Conservation (phyloP, 148 eudicot species). For the Cornus controversa region DNA sequence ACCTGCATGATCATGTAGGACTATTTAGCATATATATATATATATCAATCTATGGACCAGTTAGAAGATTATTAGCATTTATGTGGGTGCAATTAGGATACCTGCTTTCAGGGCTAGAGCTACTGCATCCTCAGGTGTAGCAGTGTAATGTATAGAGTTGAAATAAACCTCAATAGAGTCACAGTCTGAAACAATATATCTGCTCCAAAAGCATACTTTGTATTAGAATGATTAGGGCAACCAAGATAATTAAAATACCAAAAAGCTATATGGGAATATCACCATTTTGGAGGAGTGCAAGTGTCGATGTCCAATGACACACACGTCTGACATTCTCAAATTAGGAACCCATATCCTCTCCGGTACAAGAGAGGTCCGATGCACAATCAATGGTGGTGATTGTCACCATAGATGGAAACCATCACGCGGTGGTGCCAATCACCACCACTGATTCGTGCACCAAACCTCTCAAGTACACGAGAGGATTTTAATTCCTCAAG, state of each 20-base stretch:
- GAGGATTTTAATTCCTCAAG: too few species aligned
- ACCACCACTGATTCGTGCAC: too few species aligned
- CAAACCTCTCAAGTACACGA: too few species aligned
- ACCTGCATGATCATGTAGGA: constrained; percentile 23
- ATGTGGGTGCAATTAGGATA: neutral
- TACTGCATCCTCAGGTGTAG: constrained; percentile 36
- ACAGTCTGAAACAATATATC: constrained; percentile 47
- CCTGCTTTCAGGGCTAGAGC: constrained; percentile 45
- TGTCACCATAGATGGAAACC: too few species aligned
- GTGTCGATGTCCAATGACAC: too few species aligned
- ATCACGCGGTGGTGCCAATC: too few species aligned
- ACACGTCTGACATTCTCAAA: too few species aligned
- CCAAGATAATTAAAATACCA: neutral
- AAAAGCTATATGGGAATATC: neutral
- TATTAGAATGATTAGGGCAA: neutral
- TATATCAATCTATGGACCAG: neutral
- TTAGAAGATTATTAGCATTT: neutral
- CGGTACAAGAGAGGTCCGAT: too few species aligned
- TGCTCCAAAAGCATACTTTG: constrained; percentile 10
- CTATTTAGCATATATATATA: too few species aligned
- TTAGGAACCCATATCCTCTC: too few species aligned
- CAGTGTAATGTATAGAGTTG: constrained; percentile 26
- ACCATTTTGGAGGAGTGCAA: too few species aligned
- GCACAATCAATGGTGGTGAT: too few species aligned
- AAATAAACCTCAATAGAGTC: constrained; percentile 38